These are phyloP conservation scores for Petunia axillaris DNA, from an alignment of 257 asterid genomes.

Conservation along the genomic window DNA sequence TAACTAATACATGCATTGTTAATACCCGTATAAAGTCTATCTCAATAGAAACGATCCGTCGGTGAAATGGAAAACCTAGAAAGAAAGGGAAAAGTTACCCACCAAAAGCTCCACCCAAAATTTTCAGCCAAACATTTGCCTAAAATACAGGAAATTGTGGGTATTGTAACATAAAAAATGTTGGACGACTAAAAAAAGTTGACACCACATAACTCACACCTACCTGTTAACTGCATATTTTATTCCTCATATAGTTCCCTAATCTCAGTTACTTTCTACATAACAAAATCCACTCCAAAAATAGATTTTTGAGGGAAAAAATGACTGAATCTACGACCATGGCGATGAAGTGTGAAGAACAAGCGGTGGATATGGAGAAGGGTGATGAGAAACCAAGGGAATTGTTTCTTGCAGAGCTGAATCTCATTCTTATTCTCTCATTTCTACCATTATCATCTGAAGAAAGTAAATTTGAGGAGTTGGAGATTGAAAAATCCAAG, in stretches of 20 bases:
- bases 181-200: background rate
- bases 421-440: slow-evolving; percentile 48
- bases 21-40: too few species aligned
- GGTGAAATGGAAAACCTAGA: background rate
- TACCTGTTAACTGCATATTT: background rate
- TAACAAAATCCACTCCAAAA: background rate
- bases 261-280: slow-evolving; percentile 7
- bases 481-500: background rate
- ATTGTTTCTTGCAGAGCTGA: slow-evolving; percentile 39
- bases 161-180: slow-evolving; percentile 13
- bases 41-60: too few species aligned
- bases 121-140: background rate
- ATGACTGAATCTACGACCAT: slow-evolving; percentile 32
- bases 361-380: background rate
- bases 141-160: background rate
- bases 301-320: background rate
- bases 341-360: background rate
- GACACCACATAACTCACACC: slow-evolving; percentile 8
- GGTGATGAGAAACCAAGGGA: slow-evolving; percentile 24
- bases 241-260: background rate
- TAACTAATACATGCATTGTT: too few species aligned
- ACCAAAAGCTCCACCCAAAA: background rate
- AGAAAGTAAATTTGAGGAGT: slow-evolving; percentile 23
- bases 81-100: too few species aligned
- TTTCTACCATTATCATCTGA: slow-evolving; percentile 45